Evolutionary conservation across 2,329 filamentous ascomycete genomes (phyloP).

Genomic region (Domatiomyces catenatus): DNA sequence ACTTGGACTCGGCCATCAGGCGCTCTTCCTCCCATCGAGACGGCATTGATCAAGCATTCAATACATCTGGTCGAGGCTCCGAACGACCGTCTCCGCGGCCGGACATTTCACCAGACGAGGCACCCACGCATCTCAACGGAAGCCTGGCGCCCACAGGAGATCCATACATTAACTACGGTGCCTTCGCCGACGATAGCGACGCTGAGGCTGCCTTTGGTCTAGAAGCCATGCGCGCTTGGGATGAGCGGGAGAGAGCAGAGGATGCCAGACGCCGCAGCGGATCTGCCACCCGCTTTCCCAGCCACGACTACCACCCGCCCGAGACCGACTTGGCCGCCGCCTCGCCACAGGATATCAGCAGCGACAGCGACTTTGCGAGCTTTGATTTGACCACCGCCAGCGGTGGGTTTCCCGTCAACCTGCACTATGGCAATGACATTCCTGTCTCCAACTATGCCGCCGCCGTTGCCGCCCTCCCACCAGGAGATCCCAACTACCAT

Average conservation of each 20-base stretch:
- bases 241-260: constrained; percentile 52
- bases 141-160: constrained; percentile 31
- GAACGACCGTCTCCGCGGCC: constrained; percentile 7
- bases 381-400: constrained; percentile 63
- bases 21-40: constrained; percentile 6
- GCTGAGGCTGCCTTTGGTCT: constrained; percentile 73
- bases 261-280: constrained; percentile 42
- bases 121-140: constrained; percentile 36
- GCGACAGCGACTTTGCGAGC: constrained; percentile 56
- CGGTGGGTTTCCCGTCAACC: constrained; percentile 50
- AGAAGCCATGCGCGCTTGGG: constrained; percentile 68
- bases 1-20: constrained; percentile 39
- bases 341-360: constrained; percentile 29
- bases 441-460: constrained; percentile 10
- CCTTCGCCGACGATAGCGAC: constrained; percentile 62
- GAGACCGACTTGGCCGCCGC: constrained; percentile 17
- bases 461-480: constrained; percentile 6
- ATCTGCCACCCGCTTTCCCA: constrained; percentile 16
- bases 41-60: constrained; percentile 2
- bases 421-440: constrained; percentile 44
- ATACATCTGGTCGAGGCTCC: not conserved
- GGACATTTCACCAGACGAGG: constrained; percentile 27
- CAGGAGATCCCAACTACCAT: constrained; percentile 10
- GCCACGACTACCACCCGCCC: constrained; percentile 24
- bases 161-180: constrained; percentile 32